Evolutionary conservation across 2,329 filamentous ascomycete genomes (phyloP), one percentile per base, ranked within the genome.

Genomic region (Neofusicoccum sp.): DNA sequence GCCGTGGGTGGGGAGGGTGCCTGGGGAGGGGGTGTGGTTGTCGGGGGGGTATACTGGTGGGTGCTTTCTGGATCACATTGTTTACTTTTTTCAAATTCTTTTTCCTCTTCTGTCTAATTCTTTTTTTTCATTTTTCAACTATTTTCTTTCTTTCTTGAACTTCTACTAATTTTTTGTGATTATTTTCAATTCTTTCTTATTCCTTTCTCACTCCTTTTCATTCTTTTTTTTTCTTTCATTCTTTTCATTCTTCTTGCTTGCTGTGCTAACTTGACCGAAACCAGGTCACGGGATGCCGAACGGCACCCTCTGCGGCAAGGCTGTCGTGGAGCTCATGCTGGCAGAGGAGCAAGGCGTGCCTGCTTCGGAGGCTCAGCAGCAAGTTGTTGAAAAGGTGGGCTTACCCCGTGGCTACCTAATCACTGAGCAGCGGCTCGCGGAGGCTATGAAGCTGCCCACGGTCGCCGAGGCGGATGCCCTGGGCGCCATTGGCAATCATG

Each of bases 1-100:
- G 54, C 89, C 90, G 0, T 92, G 87, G 86, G 86, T 93, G 2
- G 90, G 89, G 0, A 73, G 76, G 8, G 83, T 92, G n/a, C 86
- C 86, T 0, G 74, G 82, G 4, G 77, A 79, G 2, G 86, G 86
- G 0, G 65, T 90, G 16, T 91, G 80, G 77, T 64, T 91, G 11
- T 82, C 82, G 63, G 87, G 81, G 2, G 89, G 86, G 3, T 91
- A 88, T 68, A 88, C 87, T 4, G 88, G 58, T 61, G 30, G 34
- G 86, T 41, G n/a, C n/a, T 11, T 16, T 26, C 5, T 16, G 4
- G 14, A 8, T 24, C 2, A 43, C 5, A 3, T 24, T 24, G 40
- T 20, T 14, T 40, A 3, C 30, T 9, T 24, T 24, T 16, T 8
- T 16, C 31, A 1, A 20, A 20, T 40, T 20, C 20, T 20, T 20